These are phyloP conservation scores for Ophiostoma tasmaniense DNA, from an alignment of 2,329 filamentous ascomycete genomes.

Conservation along the genomic window DNA sequence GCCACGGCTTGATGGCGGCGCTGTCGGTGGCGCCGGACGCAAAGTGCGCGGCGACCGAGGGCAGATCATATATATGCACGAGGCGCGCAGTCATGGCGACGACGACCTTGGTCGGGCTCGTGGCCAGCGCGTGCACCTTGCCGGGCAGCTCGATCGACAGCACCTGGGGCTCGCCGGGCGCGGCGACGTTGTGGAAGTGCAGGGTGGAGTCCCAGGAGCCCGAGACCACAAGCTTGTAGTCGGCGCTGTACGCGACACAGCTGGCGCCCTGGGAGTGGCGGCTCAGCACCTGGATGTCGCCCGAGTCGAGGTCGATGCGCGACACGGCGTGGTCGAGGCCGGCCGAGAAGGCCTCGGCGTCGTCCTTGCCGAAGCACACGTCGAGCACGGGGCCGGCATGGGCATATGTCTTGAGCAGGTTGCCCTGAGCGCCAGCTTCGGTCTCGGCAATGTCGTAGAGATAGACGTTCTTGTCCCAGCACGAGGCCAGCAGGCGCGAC, in stretches of 20 bases:
- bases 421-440: conserved; percentile 49
- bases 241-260: conserved; percentile 70
- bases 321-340: conserved; percentile 82
- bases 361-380: conserved; percentile 78
- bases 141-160: conserved; percentile 64
- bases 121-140: conserved; percentile 82
- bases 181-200: conserved; percentile 62
- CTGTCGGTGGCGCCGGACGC: conserved; percentile 36
- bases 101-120: conserved; percentile 71
- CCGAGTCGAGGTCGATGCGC: conserved; percentile 62
- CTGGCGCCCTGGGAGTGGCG: conserved; percentile 73
- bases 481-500: conserved; percentile 74
- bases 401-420: conserved; percentile 64
- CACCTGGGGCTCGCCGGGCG: conserved; percentile 29
- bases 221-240: conserved; percentile 75
- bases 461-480: conserved; percentile 90
- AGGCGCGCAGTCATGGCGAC: conserved; percentile 91
- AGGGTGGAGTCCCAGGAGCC: conserved; percentile 91
- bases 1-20: conserved; percentile 66
- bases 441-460: conserved; percentile 65
- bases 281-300: conserved; percentile 65
- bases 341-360: conserved; percentile 75
- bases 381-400: conserved; percentile 82
- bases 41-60: conserved; percentile 51
- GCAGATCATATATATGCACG: conserved; percentile 90